Conservation (phyloP, 768 basidiomycete species). For the Rhodocollybia butyracea region DNA sequence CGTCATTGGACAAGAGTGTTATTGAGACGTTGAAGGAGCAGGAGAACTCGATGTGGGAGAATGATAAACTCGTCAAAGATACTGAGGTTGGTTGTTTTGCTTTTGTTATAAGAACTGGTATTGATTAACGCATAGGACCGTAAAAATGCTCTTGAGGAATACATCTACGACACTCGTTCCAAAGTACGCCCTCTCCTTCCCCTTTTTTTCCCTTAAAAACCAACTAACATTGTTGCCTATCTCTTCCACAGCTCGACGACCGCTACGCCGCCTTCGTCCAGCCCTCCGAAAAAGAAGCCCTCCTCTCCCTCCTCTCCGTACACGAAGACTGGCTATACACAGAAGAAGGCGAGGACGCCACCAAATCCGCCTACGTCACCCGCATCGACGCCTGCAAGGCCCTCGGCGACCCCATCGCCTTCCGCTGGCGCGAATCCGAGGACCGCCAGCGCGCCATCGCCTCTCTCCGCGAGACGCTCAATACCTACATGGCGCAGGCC, state of each 20-base stretch:
- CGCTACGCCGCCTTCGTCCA: conserved; percentile 78
- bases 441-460: conserved; percentile 71
- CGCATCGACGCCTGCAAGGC: conserved; percentile 81
- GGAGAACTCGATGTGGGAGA: conserved; percentile 85
- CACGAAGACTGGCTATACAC: conserved; percentile 98
- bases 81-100: conserved; percentile 70
- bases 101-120: background rate
- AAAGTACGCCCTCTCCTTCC: no score
- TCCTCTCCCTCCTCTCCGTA: conserved; percentile 65
- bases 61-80: conserved; percentile 95
- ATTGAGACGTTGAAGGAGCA: conserved; percentile 71
- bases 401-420: conserved; percentile 82
- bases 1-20: conserved; percentile 59
- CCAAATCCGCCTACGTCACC: conserved; percentile 89
- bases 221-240: no score
- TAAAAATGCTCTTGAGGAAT: conserved; percentile 98
- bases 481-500: conserved; percentile 81
- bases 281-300: conserved; percentile 70
- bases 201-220: no score
- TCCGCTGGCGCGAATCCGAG: conserved; percentile 81
- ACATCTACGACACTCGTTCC: conserved; percentile 91
- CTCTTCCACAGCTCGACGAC: no score
- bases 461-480: conserved; percentile 82
- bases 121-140: conserved; percentile 57
- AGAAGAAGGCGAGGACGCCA: conserved; percentile 91